Conservation (phyloP, 345 rosid genomes). For the Brassica incana region DNA sequence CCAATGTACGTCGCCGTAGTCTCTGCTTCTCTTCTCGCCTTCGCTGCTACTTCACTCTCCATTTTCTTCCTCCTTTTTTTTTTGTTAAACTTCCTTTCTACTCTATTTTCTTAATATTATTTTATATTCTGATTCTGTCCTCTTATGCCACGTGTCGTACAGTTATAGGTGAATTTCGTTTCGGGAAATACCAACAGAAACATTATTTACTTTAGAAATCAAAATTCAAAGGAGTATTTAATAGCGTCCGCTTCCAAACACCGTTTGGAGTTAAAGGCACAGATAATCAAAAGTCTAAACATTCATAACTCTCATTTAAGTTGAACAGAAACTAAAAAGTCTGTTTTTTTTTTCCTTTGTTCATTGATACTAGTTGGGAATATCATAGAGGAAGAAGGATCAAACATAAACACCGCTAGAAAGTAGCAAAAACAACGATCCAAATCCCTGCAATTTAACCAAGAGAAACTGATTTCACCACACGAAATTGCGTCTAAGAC, state of each 20-base stretch:
- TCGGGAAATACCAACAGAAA: neutral
- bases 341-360: neutral
- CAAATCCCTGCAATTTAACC: conserved; percentile 76
- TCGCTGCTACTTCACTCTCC: conserved; percentile 33
- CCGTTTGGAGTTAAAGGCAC: neutral
- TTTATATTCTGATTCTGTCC: conserved; percentile 2
- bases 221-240: too few relatives aligned
- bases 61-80: neutral
- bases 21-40: neutral
- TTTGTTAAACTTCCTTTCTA: neutral
- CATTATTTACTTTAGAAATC: too few relatives aligned
- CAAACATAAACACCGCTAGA: conserved; percentile 87
- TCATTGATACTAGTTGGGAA: conserved; percentile 9
- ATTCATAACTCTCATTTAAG: conserved; percentile 17
- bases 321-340: neutral
- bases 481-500: neutral
- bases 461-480: neutral
- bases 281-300: neutral
- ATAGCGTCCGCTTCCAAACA: conserved; percentile 1
- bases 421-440: conserved; percentile 91
- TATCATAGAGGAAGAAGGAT: conserved; percentile 18
- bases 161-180: neutral
- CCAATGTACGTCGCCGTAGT: conserved; percentile 33
- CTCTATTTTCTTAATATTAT: neutral
- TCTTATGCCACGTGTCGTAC: neutral